Base-by-base conservation (phyloP, 2,329 filamentous ascomycete genomes). In the Calonectria pteridis region DNA sequence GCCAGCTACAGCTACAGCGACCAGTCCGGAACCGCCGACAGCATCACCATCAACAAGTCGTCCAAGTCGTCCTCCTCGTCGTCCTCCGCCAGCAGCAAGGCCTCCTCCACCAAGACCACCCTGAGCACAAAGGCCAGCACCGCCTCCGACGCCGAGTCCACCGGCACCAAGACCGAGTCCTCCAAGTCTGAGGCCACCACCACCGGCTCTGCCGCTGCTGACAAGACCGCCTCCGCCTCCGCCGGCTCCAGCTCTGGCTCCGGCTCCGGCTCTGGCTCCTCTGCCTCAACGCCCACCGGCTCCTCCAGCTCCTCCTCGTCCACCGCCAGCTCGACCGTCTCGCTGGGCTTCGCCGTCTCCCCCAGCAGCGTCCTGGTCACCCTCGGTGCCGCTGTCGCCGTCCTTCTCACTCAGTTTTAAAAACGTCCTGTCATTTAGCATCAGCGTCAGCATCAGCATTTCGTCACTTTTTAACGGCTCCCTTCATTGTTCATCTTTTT, bases 1-100 rank as follows among this genome's bases (percentile, higher is more conserved):
- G 67, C 72, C 40, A 87, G 90, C 71, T 82, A 82, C 62, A 73
- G 77, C 0, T 82, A 82, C 58, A 18, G 73, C 35, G 81, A 82
- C 20, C 55, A 75, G 65, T 73, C 78, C 7, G 81, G 81, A 28
- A 76, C 72, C 37, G 77, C 75, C 40, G 58, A 72, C 31, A 82
- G 81, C 72, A 82, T 82, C 18, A 55, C 80, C 16, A 33, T 80
- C 11, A 77, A 77, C 4, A 68, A 68, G 13, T 64, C 55, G n/a
- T 37, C 40, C 50, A 43, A 37, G 35, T 49, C 40, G 14, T 37
- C 31, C 6, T 67, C 65, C 2, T 69, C 67, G 6, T 43, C 40
- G 5, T 43, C 40, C 40, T 43, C 40, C 63, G n/a, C n/a, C n/a
- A n/a, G n/a, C n/a, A 20, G 58, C 64, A 29, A 29, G 53, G 29